These are phyloP conservation scores for Phytophthora vignae DNA, from an alignment of 352 stramenopile species.

Conservation along the genomic window DNA sequence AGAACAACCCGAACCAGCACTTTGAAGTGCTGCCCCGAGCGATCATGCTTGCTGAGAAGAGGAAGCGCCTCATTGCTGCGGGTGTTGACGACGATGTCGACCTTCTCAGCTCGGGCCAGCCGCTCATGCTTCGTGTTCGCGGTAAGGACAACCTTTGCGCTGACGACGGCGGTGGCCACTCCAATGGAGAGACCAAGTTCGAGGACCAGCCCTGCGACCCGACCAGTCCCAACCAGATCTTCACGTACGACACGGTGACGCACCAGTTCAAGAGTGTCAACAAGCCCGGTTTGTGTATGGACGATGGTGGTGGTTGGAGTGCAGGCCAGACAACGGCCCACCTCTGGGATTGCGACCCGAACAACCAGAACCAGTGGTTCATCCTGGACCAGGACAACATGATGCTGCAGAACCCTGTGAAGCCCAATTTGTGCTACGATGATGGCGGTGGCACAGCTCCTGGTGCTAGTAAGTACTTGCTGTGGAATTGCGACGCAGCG, in stretches of 20 bases:
- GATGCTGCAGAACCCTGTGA: slow-evolving; percentile 29
- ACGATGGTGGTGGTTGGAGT: slow-evolving; percentile 32
- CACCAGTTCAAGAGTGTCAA: slow-evolving; percentile 34
- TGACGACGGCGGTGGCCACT: slow-evolving; percentile 29
- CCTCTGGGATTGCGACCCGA: slow-evolving; percentile 29
- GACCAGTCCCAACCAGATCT: slow-evolving; percentile 32
- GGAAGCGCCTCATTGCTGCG: background rate
- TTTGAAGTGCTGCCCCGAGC: slow-evolving; percentile 18
- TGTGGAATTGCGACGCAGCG: slow-evolving; percentile 23
- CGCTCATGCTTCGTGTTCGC: slow-evolving; percentile 7
- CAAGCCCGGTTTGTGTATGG: slow-evolving; percentile 36
- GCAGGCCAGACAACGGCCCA: slow-evolving; percentile 3
- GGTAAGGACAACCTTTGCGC: slow-evolving; percentile 31
- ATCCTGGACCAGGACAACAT: slow-evolving; percentile 24
- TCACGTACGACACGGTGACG: slow-evolving; percentile 33
- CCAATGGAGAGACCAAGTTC: slow-evolving; percentile 14
- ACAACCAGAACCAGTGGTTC: slow-evolving; percentile 40
- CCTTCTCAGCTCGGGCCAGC: background rate
- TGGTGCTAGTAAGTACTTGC: background rate
- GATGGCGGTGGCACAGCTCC: slow-evolving; percentile 11
- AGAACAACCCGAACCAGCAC: slow-evolving; percentile 25
- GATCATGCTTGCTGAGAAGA: slow-evolving; percentile 1
- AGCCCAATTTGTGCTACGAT: slow-evolving; percentile 34
- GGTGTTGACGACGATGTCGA: background rate
- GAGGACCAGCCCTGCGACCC: slow-evolving; percentile 24